Base-by-base conservation (phyloP, 768 basidiomycete species). In the Pleurotus giganteus region DNA sequence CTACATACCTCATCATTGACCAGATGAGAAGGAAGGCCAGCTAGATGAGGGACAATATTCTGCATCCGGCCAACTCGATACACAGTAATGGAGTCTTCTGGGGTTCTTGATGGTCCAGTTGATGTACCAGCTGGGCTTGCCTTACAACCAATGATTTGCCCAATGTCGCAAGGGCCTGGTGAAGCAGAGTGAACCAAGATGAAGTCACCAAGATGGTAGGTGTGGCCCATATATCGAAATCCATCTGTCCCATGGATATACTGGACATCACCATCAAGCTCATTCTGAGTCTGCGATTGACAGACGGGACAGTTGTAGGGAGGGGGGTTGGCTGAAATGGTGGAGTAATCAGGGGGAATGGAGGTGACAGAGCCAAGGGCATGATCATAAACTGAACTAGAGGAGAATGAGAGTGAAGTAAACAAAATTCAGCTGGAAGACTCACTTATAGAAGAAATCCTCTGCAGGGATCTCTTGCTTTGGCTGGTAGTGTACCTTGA, bases 181-280 rank as follows among this genome's bases (percentile, higher is more conserved):
- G 15, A 19, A 0, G 72, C 65, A 0, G 77, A 73, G 17, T 64
- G 69, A 62, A 84, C 78, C 4, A 84, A 69, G 4, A 82, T 80
- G 57, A 80, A 88, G 32, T 91, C 89, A 39, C 82, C 67, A 0
- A 71, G 46, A 52, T 92, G 90, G 57, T 84, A 91, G 0, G 67
- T 67, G 1, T 70, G 59, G 0, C 80, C 81, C 8, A 66, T 68
- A 61, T 73, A 82, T 0, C 71, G 65, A 23, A 88, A 55, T 0
- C 82, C 86, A 17, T 66, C 67, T 0, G 60, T 55, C 57, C 47
- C 66, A n/a, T 66, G 69, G n/a, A 78, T 60, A 26, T 57, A 64
- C 1, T 60, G 57, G 11, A 68, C 64, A n/a, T 61, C 55, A 15
- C 59, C 52, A 9, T 72, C 68, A n/a, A 70, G 60, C 9, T 75